Conservation (phyloP, 352 stramenopile species). For the Phytophthora melonis region DNA sequence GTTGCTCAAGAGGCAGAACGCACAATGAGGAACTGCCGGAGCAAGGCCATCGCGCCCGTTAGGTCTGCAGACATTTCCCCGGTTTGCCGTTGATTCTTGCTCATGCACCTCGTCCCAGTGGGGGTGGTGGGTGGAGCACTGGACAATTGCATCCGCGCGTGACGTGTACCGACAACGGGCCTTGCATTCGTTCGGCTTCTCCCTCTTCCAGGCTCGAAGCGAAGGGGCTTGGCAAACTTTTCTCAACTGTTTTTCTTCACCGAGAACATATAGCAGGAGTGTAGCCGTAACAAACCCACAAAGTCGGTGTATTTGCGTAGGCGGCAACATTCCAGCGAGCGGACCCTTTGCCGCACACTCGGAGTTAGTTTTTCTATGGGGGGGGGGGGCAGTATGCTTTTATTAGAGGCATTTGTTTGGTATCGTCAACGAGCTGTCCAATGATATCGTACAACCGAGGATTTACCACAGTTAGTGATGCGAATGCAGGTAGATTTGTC, state of each 20-base stretch:
- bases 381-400: no score
- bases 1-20: slow-evolving; percentile 35
- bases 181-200: slow-evolving; percentile 14
- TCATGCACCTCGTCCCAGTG: slow-evolving; percentile 32
- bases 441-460: no score
- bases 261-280: no score
- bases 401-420: no score
- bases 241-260: slow-evolving; percentile 21
- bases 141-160: slow-evolving; percentile 16
- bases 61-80: slow-evolving; percentile 22
- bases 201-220: background rate
- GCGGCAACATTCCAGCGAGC: no score
- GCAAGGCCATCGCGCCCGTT: slow-evolving; percentile 15
- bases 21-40: slow-evolving; percentile 27
- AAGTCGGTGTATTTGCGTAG: no score
- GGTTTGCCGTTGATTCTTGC: slow-evolving; percentile 21
- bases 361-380: no score
- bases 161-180: slow-evolving; percentile 24
- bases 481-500: no score
- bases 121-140: slow-evolving; percentile 28
- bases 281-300: no score
- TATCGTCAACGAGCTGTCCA: no score
- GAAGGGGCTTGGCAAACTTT: slow-evolving; percentile 21
- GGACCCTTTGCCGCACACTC: no score
- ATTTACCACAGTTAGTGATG: no score